Conservation (phyloP, 1,284 basidiomycete species). For the Sporisorium scitamineum region DNA sequence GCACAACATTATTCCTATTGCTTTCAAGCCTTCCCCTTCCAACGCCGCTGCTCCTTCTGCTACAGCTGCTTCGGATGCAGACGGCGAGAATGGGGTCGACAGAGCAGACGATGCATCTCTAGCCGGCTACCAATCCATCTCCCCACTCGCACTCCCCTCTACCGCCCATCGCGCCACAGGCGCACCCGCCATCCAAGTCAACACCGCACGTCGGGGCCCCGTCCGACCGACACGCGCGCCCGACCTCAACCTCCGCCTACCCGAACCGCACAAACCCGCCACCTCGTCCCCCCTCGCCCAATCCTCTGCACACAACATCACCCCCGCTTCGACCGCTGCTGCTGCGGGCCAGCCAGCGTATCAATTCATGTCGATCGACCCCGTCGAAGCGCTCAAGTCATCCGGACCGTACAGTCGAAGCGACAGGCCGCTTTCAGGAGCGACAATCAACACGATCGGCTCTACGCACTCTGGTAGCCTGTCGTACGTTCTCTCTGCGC, state of each 20-base stretch:
- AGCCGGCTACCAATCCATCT: conserved; percentile 7
- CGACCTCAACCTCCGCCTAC: conserved; percentile 49
- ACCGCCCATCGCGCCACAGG: conserved; percentile 38
- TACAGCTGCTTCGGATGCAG: background rate
- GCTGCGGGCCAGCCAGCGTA: conserved; percentile 4
- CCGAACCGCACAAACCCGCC: conserved; percentile 16
- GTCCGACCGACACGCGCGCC: conserved; percentile 45
- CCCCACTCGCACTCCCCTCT: conserved; percentile 19
- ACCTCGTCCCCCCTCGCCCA: conserved; percentile 29
- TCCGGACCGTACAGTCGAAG: conserved; percentile 13
- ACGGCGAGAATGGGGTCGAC: too few species aligned
- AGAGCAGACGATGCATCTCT: background rate
- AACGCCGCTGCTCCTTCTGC: background rate
- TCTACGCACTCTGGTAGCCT: conserved; percentile 26
- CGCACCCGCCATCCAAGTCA: conserved; percentile 33
- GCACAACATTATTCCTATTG: conserved; percentile 48
- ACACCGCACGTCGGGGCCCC: conserved; percentile 22
- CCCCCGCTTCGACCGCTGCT: background rate
- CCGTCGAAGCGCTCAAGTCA: conserved; percentile 26
- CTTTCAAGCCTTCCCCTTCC: conserved; percentile 42
- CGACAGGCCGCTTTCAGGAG: conserved; percentile 27
- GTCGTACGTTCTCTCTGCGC: conserved; percentile 45
- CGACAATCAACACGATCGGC: conserved; percentile 41
- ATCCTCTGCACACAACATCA: background rate
- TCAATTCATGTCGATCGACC: conserved; percentile 54